phyloP scores from a whole-genome alignment of 805 yeast genomes.

The Ogataea siamensis region DNA sequence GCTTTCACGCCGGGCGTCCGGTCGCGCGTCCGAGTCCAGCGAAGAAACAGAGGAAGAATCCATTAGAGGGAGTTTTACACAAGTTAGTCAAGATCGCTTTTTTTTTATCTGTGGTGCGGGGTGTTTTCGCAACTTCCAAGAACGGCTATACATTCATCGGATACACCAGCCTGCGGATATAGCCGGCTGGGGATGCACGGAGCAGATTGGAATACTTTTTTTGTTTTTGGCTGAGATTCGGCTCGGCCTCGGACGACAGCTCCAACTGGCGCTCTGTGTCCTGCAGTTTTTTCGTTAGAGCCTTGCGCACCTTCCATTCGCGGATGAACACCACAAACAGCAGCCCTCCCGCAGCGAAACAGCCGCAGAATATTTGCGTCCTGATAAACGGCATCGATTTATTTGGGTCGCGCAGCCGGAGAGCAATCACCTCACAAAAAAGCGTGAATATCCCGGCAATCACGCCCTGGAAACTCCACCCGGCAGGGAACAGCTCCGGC shows the following conservation, averaged over 20 bases:
- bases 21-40: conserved; percentile 4
- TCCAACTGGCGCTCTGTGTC: neutral
- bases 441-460: conserved; percentile 30
- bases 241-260: neutral
- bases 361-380: conserved; percentile 61
- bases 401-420: conserved; percentile 24
- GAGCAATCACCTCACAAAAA: conserved; percentile 32
- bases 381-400: conserved; percentile 46
- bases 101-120: neutral
- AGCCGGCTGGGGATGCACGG: neutral
- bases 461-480: conserved; percentile 30
- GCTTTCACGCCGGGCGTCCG: neutral
- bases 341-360: conserved; percentile 44
- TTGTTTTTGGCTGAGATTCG: too few relatives aligned
- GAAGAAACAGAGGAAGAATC: conserved; percentile 3
- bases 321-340: conserved; percentile 45
- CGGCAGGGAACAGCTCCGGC: conserved; percentile 31
- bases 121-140: neutral
- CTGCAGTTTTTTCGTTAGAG: neutral
- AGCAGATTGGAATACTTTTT: too few relatives aligned
- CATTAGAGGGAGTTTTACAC: neutral
- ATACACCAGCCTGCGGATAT: neutral
- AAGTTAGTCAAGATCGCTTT: neutral
- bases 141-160: conserved; percentile 1
- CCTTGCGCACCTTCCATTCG: conserved; percentile 34